phyloP scores from a whole-genome alignment of 148 eudicot species.

The Vaccinium vitisidaea region DNA sequence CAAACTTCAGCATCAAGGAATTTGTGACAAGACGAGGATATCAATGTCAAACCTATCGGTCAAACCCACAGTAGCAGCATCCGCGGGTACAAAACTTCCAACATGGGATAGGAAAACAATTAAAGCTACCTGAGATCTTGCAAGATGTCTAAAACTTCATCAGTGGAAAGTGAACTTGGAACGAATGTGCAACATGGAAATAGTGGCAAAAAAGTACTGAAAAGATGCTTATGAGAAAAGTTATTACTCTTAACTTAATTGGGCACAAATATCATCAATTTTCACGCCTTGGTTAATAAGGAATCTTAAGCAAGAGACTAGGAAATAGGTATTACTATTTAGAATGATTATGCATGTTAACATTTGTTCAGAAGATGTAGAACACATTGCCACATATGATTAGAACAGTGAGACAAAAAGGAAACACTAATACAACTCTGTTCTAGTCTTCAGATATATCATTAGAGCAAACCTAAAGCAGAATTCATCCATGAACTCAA shows the following conservation, averaged over 20 bases:
- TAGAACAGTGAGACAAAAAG: neutral
- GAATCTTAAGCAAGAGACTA: neutral
- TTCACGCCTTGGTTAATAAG: neutral
- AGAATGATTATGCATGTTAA: neutral
- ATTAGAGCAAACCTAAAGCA: neutral
- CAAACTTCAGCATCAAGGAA: neutral
- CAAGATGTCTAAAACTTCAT: neutral
- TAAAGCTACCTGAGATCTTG: constrained; percentile 69
- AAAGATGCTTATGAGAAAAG: neutral
- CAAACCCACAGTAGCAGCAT: constrained; percentile 92
- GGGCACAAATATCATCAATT: neutral
- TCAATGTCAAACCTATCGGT: constrained; percentile 69
- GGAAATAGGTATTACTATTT: neutral
- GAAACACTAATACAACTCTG: neutral
- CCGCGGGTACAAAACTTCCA: constrained; percentile 98
- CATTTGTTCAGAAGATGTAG: neutral
- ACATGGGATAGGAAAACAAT: constrained; percentile 96
- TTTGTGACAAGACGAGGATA: neutral
- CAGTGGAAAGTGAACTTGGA: neutral
- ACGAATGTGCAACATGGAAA: neutral
- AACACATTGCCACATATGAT: neutral
- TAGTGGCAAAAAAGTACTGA: neutral
- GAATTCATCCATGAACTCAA: neutral
- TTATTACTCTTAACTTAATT: neutral
- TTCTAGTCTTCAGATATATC: neutral